phyloP scores from a whole-genome alignment of 2,329 filamentous ascomycete genomes.

The Claviceps digitariae region DNA sequence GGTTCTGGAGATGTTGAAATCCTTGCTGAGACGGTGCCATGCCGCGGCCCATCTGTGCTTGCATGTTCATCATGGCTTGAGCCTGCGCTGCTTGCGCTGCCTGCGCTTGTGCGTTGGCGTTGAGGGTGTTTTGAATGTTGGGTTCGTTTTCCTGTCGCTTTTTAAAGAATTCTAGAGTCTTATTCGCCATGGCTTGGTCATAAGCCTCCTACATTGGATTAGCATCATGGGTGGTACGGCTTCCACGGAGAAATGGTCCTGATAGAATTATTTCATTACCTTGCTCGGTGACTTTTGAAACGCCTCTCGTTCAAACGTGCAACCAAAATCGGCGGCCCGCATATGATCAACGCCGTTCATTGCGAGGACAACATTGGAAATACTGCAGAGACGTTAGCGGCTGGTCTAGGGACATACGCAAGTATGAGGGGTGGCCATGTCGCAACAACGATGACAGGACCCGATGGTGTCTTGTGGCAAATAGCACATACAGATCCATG shows the following conservation, averaged over 20 bases:
- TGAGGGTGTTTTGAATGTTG: constrained; percentile 22
- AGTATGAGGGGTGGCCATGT: background rate
- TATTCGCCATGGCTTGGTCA: constrained; percentile 32
- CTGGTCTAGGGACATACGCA: constrained; percentile 8
- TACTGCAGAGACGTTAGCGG: constrained; percentile 20
- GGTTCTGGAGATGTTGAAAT: constrained; percentile 45
- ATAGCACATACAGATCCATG: constrained; percentile 29
- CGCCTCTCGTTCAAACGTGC: constrained; percentile 33
- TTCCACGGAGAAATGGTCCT: background rate
- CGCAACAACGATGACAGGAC: background rate
- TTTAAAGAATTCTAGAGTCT: constrained; percentile 34
- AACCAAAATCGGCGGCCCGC: constrained; percentile 27
- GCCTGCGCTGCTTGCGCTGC: constrained; percentile 21
- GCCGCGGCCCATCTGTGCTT: constrained; percentile 36
- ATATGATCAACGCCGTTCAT: constrained; percentile 26
- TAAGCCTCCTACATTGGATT: constrained; percentile 30
- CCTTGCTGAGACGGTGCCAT: constrained; percentile 37
- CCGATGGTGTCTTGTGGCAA: constrained; percentile 8
- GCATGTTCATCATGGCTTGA: constrained; percentile 40
- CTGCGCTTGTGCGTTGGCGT: constrained; percentile 15
- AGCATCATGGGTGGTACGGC: background rate
- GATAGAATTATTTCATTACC: constrained; percentile 17
- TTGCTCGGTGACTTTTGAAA: constrained; percentile 33
- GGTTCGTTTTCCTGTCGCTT: constrained; percentile 37
- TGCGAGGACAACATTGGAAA: constrained; percentile 37